Evolutionary conservation across 2,329 filamentous ascomycete species (phyloP), one percentile per base, ranked within the genome.

Genomic region (Colletotrichum siamense): DNA sequence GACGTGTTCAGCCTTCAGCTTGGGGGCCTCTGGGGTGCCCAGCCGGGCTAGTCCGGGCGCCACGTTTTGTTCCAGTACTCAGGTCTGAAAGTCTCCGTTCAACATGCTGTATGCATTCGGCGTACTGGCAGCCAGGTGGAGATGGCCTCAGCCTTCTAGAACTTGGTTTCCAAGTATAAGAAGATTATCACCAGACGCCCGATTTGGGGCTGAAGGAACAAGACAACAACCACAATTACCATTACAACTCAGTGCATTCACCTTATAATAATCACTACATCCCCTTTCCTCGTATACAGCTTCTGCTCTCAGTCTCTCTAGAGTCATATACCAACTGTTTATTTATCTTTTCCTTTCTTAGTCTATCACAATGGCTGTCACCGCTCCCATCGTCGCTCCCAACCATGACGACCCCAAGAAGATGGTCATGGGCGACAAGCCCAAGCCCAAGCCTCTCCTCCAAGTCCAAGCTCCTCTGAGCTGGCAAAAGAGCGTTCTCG

Each of bases 331-430:
- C 8, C 22, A 2, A 13, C 32, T 13, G 1, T 13, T 52, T 4
- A 28, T 6, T 10, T 52, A 2, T 30, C 39, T 18, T 16, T 13
- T 69, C 8, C 7, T 13, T 62, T 34, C 61, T 5, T 30, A 24
- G n/a, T 16, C 16, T 28, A 24, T 74, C 49, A 74, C n/a, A 69
- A 76, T 76, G 74, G 70, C 74, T 15, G 61, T 73, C 28, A 24
- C 63, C 10, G 67, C 61, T 28, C 30, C 69, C 36, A 22, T 15
- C 6, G 36, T 57, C 7, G 55, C 10, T 26, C 26, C 39, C 32
- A 63, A 44, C 34, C 36, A 36, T 8, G 44, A 61, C 16, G 73
- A 65, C 13, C 39, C 28, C 15, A 44, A 32, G 26, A 57, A 36
- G 52, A 59, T 36, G 30, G 57, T n/a, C 65, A 34, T 28, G 36